A percentile compares a stretch with the other conserved stretches of the same genome.
Evolutionary conservation across 768 basidiomycete species (phyloP).

Genomic region (Mrakia frigida): DNA sequence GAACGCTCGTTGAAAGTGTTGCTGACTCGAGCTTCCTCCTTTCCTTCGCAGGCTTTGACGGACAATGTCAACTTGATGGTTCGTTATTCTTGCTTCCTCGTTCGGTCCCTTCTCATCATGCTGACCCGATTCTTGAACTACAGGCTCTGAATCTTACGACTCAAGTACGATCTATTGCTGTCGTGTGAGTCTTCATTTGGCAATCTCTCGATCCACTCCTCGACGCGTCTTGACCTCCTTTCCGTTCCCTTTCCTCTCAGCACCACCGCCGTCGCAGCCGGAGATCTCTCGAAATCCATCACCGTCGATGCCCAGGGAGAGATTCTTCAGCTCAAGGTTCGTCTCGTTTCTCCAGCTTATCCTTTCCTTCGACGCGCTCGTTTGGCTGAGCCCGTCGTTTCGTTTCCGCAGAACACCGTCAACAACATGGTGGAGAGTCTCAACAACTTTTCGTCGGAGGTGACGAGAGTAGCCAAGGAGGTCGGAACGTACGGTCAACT

Average conservation of each 20-base stretch:
- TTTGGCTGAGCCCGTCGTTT: background rate
- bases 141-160: slow-evolving; percentile 25
- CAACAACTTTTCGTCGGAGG: slow-evolving; percentile 47
- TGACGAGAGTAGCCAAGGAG: slow-evolving; percentile 44
- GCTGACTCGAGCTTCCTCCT: slow-evolving; percentile 50
- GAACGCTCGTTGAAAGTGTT: slow-evolving; percentile 50
- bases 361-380: background rate
- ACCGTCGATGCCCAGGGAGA: slow-evolving; percentile 91
- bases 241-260: background rate
- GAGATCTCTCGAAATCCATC: slow-evolving; percentile 76
- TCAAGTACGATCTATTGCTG: slow-evolving; percentile 31
- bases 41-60: slow-evolving; percentile 33
- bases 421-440: slow-evolving; percentile 43
- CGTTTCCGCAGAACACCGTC: slow-evolving; percentile 37
- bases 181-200: background rate
- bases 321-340: slow-evolving; percentile 66
- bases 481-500: slow-evolving; percentile 70
- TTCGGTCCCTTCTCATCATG: background rate
- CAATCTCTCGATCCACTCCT: background rate
- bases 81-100: background rate
- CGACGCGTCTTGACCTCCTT: background rate
- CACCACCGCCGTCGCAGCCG: slow-evolving; percentile 67
- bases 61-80: slow-evolving; percentile 34
- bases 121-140: background rate
- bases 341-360: background rate